Evolutionary conservation across 768 basidiomycete genomes (phyloP), one percentile per base, ranked within the genome.

Genomic region (Trichaptum fuscoviolaceum): DNA sequence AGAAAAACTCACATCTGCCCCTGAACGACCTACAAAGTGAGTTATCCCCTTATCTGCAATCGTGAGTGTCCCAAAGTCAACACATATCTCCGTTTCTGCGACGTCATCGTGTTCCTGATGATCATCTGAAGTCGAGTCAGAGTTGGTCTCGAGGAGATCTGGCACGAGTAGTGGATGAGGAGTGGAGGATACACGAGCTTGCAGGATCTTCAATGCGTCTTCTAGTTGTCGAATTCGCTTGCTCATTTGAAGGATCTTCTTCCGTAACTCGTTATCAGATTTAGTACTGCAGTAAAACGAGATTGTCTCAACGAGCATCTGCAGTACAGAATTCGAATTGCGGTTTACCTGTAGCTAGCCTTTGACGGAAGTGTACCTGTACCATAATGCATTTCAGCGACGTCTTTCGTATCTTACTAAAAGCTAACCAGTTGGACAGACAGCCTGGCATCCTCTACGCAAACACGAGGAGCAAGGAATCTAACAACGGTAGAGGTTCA

Each of bases 21-120:
- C 90, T 15, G 87, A 90, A 9, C 85, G 87, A 25, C 91, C 91
- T 70, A 89, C 90, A 74, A 90, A 92, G 71, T 87, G 88, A 10
- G 84, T 85, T 66, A 85, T 80, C 3, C 89, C 91, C 60, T 83
- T 81, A 63, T 88, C 88, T 2, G 85, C 86, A 58, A 93, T 85
- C 0, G 89, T 88, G 63, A 93, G 78, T 0, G 89, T 91, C 1
- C 91, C 91, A 57, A 88, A 75, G 18, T 88, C 87, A 75, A 86
- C 82, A 30, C n/a, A 30, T 1, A 35, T 23, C 10, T 61, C 58
- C 30, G 25, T 24, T 3, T 52, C 42, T 12, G 42, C 15, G 15
- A 34, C 59, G 9, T 58, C 36, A 34, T 65, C 15, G 15, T 30
- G 30, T 30, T 30, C 30, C 30, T 30, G 30, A 30, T 30, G 30